phyloP scores from a whole-genome alignment of 2,329 filamentous ascomycete genomes.

The Cytospora mali region DNA sequence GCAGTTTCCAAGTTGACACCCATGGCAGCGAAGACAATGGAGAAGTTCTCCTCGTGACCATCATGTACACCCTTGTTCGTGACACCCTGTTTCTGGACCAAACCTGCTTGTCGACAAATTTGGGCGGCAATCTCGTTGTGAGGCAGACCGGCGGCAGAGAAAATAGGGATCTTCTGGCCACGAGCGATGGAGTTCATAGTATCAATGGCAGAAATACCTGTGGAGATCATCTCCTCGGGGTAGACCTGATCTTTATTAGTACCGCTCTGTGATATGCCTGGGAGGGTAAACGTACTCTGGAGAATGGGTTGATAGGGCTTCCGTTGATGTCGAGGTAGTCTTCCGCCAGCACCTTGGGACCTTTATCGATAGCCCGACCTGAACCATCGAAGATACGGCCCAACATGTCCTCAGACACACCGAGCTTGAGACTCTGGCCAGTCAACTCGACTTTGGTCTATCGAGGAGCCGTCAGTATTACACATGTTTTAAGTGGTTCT shows the following conservation, averaged over 20 bases:
- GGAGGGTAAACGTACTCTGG: slow-evolving; percentile 65
- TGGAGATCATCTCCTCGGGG: slow-evolving; percentile 99
- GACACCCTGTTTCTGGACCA: slow-evolving; percentile 77
- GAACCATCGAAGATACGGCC: slow-evolving; percentile 99
- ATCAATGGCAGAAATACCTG: slow-evolving; percentile 98
- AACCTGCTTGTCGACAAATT: slow-evolving; percentile 94
- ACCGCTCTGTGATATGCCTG: background rate
- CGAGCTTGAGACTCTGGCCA: slow-evolving; percentile 95
- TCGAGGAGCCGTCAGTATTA: slow-evolving; percentile 26
- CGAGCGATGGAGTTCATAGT: slow-evolving; percentile 98
- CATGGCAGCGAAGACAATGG: slow-evolving; percentile 99
- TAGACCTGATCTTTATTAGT: slow-evolving; percentile 68
- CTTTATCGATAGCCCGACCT: slow-evolving; percentile 97
- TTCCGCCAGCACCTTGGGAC: slow-evolving; percentile 95
- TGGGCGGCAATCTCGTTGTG: slow-evolving; percentile 99
- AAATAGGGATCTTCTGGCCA: slow-evolving; percentile 99
- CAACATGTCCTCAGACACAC: slow-evolving; percentile 99
- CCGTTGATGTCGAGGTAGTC: slow-evolving; percentile 99
- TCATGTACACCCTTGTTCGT: slow-evolving; percentile 96
- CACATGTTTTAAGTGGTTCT: background rate
- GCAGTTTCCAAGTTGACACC: slow-evolving; percentile 99
- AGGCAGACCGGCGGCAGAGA: slow-evolving; percentile 95
- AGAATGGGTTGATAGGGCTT: slow-evolving; percentile 97
- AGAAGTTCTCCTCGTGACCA: slow-evolving; percentile 98
- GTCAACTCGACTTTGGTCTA: slow-evolving; percentile 98